Evolutionary conservation across 2,329 filamentous ascomycete species (phyloP).

Genomic region (Berkeleyomyces basicola): DNA sequence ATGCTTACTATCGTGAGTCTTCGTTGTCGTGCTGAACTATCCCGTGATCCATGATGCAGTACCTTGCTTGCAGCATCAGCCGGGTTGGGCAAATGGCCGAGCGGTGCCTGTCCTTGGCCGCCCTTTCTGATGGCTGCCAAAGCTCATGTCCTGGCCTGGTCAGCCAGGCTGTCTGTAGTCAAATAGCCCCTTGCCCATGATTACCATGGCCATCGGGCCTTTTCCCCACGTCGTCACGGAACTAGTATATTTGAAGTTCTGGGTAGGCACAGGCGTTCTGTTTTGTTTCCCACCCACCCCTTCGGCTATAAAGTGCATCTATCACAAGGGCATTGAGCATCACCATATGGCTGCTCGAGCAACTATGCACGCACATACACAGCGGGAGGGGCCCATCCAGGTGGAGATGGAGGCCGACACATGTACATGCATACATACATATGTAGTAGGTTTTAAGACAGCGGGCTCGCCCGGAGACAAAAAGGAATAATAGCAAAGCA

Average conservation of each 20-base stretch:
- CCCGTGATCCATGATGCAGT: no score
- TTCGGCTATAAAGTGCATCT: not conserved
- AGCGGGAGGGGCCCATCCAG: not conserved
- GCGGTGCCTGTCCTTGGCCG: not conserved
- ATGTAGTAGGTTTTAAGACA: not conserved
- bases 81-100: no score
- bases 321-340: not conserved
- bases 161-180: not conserved
- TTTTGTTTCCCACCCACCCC: not conserved
- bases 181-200: not conserved
- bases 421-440: not conserved
- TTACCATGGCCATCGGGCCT: not conserved
- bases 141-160: not conserved
- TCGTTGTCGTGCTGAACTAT: no score
- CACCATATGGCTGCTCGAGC: not conserved
- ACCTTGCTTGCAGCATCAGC: no score
- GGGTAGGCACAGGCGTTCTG: not conserved
- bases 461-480: not conserved
- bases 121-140: not conserved
- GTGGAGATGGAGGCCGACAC: not conserved
- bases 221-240: not conserved
- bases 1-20: no score
- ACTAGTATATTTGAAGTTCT: not conserved
- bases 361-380: not conserved
- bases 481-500: not conserved